A percentile compares a stretch with the other conserved stretches of the same genome.
These are phyloP conservation scores for Candida caryicola DNA, from an alignment of 805 yeast genomes.

Conservation along the genomic window DNA sequence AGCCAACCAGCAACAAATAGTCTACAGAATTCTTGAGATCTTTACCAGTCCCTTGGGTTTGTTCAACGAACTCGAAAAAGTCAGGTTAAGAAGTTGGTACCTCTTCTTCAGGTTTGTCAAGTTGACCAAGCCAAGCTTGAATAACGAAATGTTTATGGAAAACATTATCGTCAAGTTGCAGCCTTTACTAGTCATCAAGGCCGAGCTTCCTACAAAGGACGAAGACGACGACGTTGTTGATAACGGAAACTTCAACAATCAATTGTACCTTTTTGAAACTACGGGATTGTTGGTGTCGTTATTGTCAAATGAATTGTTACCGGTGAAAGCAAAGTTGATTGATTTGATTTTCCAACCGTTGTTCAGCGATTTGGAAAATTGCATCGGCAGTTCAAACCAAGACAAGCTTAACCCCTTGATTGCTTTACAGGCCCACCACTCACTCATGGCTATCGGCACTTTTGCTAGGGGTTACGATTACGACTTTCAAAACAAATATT, in stretches of 20 bases:
- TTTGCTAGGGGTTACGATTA: conserved; percentile 81
- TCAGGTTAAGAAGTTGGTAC: conserved; percentile 86
- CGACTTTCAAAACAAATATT: conserved; percentile 32
- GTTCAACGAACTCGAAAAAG: conserved; percentile 69
- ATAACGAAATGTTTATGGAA: conserved; percentile 49
- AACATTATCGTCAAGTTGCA: conserved; percentile 60
- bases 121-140: conserved; percentile 59
- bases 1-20: conserved; percentile 44
- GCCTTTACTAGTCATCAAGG: conserved; percentile 62
- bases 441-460: conserved; percentile 85
- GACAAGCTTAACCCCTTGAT: conserved; percentile 40
- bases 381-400: conserved; percentile 39
- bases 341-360: conserved; percentile 74
- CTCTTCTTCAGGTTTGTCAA: conserved; percentile 80
- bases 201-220: conserved; percentile 51
- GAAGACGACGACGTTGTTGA: conserved; percentile 51
- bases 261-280: conserved; percentile 80
- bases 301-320: conserved; percentile 17
- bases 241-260: conserved; percentile 66
- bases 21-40: conserved; percentile 64
- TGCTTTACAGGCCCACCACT: conserved; percentile 79
- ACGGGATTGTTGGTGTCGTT: conserved; percentile 71
- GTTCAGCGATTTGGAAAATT: conserved; percentile 64
- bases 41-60: conserved; percentile 82
- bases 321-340: conserved; percentile 44